phyloP scores from a whole-genome alignment of 2,329 filamentous ascomycete species.

The Fusarium sp. region DNA sequence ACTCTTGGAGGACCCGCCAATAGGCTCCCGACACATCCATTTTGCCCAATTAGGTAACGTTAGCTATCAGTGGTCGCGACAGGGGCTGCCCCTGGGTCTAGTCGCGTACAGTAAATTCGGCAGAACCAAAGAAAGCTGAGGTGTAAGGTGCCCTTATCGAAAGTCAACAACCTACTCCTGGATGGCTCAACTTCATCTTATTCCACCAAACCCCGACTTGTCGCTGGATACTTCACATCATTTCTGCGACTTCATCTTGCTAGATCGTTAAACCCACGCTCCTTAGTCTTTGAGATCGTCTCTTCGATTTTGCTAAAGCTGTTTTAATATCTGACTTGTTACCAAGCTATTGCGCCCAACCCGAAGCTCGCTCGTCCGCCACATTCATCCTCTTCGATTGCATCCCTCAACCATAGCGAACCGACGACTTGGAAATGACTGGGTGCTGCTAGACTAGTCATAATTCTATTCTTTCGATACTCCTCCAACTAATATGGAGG shows the following conservation, averaged over 20 bases:
- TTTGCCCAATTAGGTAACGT: conserved; percentile 34
- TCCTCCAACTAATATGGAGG: conserved; percentile 63
- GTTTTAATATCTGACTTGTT: conserved; percentile 32
- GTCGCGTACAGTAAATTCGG: conserved; percentile 48
- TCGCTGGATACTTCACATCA: conserved; percentile 32
- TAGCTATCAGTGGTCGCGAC: conserved; percentile 48
- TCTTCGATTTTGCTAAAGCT: conserved; percentile 34
- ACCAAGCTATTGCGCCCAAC: conserved; percentile 34
- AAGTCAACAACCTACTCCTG: conserved; percentile 49
- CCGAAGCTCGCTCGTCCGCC: conserved; percentile 26
- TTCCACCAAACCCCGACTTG: conserved; percentile 32
- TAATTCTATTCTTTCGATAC: conserved; percentile 27
- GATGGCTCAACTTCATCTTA: conserved; percentile 43
- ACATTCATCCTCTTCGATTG: conserved; percentile 29
- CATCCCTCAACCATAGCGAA: conserved; percentile 25
- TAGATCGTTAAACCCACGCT: conserved; percentile 37
- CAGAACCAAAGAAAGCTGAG: conserved; percentile 34
- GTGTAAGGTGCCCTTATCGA: conserved; percentile 31
- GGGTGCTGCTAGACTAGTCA: conserved; percentile 41
- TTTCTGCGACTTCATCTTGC: conserved; percentile 27
- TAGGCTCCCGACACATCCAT: conserved; percentile 50
- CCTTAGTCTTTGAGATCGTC: conserved; percentile 36
- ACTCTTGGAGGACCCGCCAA: neutral
- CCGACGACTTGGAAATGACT: conserved; percentile 50
- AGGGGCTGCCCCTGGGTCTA: conserved; percentile 47